Evolutionary conservation across 495 filamentous ascomycete species (phyloP), one percentile per base, ranked within the genome.

Genomic region (Chlorociboria aeruginascens): DNA sequence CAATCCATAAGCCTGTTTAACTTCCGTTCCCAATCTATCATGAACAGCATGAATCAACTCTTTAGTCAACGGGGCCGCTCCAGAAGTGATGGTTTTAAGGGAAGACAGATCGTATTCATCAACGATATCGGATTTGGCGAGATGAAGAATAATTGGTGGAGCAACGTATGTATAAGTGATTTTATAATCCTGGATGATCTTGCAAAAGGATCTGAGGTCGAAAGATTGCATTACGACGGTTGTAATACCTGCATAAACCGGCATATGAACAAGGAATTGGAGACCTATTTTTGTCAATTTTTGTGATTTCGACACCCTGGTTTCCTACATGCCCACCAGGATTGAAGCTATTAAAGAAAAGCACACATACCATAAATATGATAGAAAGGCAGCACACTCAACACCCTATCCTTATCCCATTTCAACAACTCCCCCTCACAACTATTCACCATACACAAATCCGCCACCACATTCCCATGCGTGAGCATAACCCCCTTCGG

Each of bases 401-500:
- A 32, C 3, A 55, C 36, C 32, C 30, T 55, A 41, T 58, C 55
- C 16, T 33, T 41, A 12, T 49, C 33, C 48, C 44, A 46, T n/a
- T 44, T 34, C 31, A 52, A 37, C 20, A 16, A 7, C 9, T 43
- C 29, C 40, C 6, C 40, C 40, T 43, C 9, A 11, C 40, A 43
- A 43, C 14, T 25, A 32, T 77, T 64, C 8, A 74, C 68, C 48
- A 83, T 72, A 43, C 65, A 49, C 32, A 75, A 73, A 60, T 92
- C 88, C 41, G 83, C 69, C 16, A 85, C 69, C 55, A 88, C 83
- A 51, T 85, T 81, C 33, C 67, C 63, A 62, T 93, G 86, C 11
- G 79, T 74, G 51, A 92, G 79, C 61, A 84, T 80, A 20, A 90
- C 87, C 17, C 87, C 87, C 59, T 93, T 94, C 11, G 87, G 83